A percentile compares a stretch with the other conserved stretches of the same genome.
These are phyloP conservation scores for Cutaneotrichosporon sp. DNA, from an alignment of 1,284 basidiomycete genomes.

Conservation along the genomic window DNA sequence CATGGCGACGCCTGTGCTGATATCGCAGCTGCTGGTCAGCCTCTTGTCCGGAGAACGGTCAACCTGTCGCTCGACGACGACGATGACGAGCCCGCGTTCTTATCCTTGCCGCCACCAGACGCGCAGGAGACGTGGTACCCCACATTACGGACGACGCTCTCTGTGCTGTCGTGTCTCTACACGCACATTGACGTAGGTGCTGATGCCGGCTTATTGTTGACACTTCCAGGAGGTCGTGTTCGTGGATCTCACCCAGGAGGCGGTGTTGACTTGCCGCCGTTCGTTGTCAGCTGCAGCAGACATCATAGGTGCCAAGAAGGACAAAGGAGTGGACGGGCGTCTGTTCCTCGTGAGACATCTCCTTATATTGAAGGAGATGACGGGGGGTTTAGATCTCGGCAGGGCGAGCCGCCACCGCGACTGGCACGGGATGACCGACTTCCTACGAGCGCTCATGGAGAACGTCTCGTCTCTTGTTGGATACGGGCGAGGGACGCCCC, in stretches of 20 bases:
- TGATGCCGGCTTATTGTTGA: background rate
- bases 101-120: conserved; percentile 68
- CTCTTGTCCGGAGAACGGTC: conserved; percentile 20
- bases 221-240: conserved; percentile 74
- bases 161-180: conserved; percentile 81
- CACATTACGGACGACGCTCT: conserved; percentile 75
- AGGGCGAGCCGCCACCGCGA: conserved; percentile 51
- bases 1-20: background rate
- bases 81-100: conserved; percentile 58
- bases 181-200: conserved; percentile 79
- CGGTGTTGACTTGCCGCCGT: conserved; percentile 72
- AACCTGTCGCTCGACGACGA: conserved; percentile 44
- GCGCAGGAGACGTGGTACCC: conserved; percentile 86
- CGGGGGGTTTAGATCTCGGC: conserved; percentile 68
- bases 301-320: conserved; percentile 60
- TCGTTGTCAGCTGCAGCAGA: conserved; percentile 72
- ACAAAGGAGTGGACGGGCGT: conserved; percentile 63
- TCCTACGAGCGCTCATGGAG: conserved; percentile 68
- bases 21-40: conserved; percentile 9
- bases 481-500: conserved; percentile 33
- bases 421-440: conserved; percentile 59
- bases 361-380: conserved; percentile 86
- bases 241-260: conserved; percentile 89
- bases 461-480: conserved; percentile 67
- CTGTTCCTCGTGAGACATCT: conserved; percentile 85